Evolutionary conservation across 2,329 filamentous ascomycete genomes (phyloP).

Genomic region (Zarea fungicola): DNA sequence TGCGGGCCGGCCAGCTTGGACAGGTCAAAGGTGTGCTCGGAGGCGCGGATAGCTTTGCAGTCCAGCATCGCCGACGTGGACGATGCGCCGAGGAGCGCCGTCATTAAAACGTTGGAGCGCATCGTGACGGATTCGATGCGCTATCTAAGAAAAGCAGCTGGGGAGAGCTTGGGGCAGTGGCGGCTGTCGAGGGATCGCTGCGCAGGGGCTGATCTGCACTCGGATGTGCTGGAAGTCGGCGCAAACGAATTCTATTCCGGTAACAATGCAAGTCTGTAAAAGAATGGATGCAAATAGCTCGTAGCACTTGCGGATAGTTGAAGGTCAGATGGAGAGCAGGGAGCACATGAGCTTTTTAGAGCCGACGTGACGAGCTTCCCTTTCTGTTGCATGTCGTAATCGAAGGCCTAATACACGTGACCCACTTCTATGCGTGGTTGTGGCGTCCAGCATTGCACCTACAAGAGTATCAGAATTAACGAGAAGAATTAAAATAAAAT

Average conservation of each 20-base stretch:
- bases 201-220: not conserved
- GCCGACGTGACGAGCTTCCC: not conserved
- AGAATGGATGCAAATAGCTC: conserved; percentile 8
- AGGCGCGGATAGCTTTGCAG: conserved; percentile 57
- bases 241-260: not conserved
- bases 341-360: not conserved
- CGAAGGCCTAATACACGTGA: conserved; percentile 6
- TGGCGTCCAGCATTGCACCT: too few relatives aligned
- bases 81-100: conserved; percentile 31
- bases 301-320: conserved; percentile 2
- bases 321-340: not conserved
- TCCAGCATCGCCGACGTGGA: conserved; percentile 46
- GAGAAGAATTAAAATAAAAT: too few relatives aligned
- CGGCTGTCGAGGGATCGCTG: not conserved
- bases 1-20: conserved; percentile 60
- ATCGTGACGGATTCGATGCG: conserved; percentile 27
- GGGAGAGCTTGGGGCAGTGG: not conserved
- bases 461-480: too few relatives aligned
- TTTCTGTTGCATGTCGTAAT: conserved; percentile 6
- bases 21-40: conserved; percentile 60
- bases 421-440: too few relatives aligned
- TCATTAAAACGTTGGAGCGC: conserved; percentile 35
- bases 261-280: not conserved
- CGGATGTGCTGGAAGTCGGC: not conserved
- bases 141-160: not conserved